These are phyloP conservation scores for Bipolaris oryzae DNA, from an alignment of 2,329 filamentous ascomycete species.

Conservation along the genomic window DNA sequence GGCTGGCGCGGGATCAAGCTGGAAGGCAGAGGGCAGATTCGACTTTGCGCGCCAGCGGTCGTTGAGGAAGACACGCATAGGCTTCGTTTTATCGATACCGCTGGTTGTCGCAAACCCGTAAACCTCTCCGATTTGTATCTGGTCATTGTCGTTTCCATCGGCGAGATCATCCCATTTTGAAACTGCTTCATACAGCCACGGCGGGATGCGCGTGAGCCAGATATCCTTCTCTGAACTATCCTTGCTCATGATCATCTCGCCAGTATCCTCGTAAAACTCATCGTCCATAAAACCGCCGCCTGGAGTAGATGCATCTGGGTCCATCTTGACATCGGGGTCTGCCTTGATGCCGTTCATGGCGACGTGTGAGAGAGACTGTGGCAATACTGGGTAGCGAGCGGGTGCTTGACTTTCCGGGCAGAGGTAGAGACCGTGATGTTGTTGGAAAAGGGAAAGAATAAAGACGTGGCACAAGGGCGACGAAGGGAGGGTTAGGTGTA, in stretches of 20 bases:
- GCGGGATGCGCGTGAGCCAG: constrained; percentile 49
- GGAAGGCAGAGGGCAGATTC: constrained; percentile 84
- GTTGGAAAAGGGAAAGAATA: neutral
- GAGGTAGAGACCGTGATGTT: constrained; percentile 3
- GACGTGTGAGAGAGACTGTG: constrained; percentile 9
- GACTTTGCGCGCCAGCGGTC: constrained; percentile 70
- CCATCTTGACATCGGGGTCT: constrained; percentile 47
- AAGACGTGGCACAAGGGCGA: constrained; percentile 5
- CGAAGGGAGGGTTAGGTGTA: constrained; percentile 5
- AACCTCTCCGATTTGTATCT: constrained; percentile 48
- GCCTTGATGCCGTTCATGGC: constrained; percentile 50
- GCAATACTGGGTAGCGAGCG: neutral
- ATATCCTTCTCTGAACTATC: constrained; percentile 36
- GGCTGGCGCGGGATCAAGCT: constrained; percentile 65
- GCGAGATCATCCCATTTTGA: constrained; percentile 45
- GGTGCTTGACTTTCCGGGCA: neutral
- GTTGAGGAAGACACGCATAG: constrained; percentile 72
- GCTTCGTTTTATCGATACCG: constrained; percentile 35
- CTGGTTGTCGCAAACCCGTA: constrained; percentile 36
- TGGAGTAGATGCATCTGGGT: constrained; percentile 31
- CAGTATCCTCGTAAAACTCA: constrained; percentile 53
- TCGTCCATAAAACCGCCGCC: constrained; percentile 48
- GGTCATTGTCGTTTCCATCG: constrained; percentile 46
- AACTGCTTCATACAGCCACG: constrained; percentile 48
- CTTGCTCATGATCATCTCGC: constrained; percentile 48